phyloP scores from a whole-genome alignment of 768 basidiomycete genomes.

The Lactifluus volemus region DNA sequence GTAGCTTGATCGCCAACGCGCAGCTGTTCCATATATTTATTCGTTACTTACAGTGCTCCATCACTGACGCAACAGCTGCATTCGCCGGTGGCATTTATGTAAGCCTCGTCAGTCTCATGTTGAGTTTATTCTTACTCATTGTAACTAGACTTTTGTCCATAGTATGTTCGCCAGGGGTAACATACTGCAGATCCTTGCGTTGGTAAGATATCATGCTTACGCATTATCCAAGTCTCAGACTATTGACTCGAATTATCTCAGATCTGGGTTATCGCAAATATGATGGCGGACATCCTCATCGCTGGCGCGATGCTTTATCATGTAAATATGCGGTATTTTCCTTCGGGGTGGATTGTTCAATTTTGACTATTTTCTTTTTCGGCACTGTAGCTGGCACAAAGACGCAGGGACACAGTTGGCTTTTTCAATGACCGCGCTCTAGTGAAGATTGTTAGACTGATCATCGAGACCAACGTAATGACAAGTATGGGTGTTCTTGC shows the following conservation, averaged over 20 bases:
- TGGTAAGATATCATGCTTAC: background rate
- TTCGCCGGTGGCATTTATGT: background rate
- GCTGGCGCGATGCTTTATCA: too few relatives aligned
- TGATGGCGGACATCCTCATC: too few relatives aligned
- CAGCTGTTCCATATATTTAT: background rate
- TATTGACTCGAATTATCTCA: background rate
- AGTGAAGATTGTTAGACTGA: constrained; percentile 19
- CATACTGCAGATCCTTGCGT: background rate
- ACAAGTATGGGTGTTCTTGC: constrained; percentile 1
- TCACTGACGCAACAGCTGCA: background rate
- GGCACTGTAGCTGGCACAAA: too few relatives aligned
- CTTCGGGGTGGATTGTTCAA: too few relatives aligned
- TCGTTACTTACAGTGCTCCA: background rate
- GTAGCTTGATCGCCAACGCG: background rate
- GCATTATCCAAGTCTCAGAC: background rate
- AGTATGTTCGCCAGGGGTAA: background rate
- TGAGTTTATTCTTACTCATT: background rate
- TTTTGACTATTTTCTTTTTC: too few relatives aligned
- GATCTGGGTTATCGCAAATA: too few relatives aligned
- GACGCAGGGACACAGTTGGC: background rate
- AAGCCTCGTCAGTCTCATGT: background rate
- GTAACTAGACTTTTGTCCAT: background rate
- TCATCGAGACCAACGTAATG: constrained; percentile 23
- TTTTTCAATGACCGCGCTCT: background rate
- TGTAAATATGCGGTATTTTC: too few relatives aligned